phyloP scores from a whole-genome alignment of 345 rosid species.

The Pugionium dolabratum region DNA sequence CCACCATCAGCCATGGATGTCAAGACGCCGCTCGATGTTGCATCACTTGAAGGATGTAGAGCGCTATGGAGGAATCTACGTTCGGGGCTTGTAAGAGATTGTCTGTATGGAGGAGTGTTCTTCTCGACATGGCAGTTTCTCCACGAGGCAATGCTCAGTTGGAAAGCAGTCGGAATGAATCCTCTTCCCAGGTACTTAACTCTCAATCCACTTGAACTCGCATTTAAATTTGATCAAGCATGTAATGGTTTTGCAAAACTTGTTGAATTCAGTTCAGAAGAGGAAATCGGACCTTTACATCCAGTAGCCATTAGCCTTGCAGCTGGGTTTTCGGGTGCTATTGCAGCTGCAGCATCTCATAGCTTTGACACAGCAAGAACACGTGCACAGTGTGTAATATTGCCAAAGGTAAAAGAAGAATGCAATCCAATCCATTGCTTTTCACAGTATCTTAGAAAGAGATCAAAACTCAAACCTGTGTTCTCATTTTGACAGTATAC shows the following conservation, averaged over 20 bases:
- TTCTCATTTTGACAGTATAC: slow-evolving; percentile 49
- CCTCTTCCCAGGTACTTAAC: slow-evolving; percentile 70
- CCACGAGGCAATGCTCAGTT: slow-evolving; percentile 64
- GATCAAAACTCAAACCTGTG: background rate
- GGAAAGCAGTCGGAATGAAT: slow-evolving; percentile 91
- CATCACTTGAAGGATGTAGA: slow-evolving; percentile 80
- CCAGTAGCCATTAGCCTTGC: slow-evolving; percentile 69
- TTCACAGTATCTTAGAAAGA: background rate
- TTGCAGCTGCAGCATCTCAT: slow-evolving; percentile 94
- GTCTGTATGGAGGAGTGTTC: slow-evolving; percentile 77
- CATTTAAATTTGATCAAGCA: background rate
- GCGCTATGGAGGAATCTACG: slow-evolving; percentile 82
- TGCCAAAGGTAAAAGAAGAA: slow-evolving; percentile 66
- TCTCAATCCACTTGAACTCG: background rate
- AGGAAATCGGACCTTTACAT: slow-evolving; percentile 73
- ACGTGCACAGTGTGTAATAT: slow-evolving; percentile 77
- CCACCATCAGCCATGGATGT: slow-evolving; percentile 76
- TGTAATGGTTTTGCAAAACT: slow-evolving; percentile 15
- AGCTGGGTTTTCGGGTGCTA: slow-evolving; percentile 76
- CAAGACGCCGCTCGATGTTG: slow-evolving; percentile 55
- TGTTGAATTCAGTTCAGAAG: slow-evolving; percentile 55
- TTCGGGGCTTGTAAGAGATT: slow-evolving; percentile 78
- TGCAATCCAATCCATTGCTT: background rate
- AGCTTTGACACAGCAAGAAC: slow-evolving; percentile 84
- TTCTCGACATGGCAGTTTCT: slow-evolving; percentile 87